Evolutionary conservation across 2,329 filamentous ascomycete genomes (phyloP).

Genomic region (Colletotrichum camelliae): DNA sequence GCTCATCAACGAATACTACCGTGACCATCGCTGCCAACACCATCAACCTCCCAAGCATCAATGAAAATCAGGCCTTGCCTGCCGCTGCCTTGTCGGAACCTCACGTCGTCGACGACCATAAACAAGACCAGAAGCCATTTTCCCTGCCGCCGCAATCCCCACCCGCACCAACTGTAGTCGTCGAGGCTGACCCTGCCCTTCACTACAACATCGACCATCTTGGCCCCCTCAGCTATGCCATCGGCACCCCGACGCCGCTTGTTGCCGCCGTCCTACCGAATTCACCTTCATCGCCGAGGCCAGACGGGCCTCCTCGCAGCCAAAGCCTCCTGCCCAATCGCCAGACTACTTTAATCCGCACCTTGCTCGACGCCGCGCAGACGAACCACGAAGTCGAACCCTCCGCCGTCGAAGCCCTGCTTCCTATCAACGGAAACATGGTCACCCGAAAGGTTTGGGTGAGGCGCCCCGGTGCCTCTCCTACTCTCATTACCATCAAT

Average conservation of each 20-base stretch:
- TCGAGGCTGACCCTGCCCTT: not conserved
- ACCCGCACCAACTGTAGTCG: not conserved
- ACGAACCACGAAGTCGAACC: slow-evolving; percentile 42
- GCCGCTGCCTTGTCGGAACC: not conserved
- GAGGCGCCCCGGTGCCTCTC: slow-evolving; percentile 81
- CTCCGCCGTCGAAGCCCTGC: slow-evolving; percentile 38
- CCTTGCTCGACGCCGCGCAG: slow-evolving; percentile 54
- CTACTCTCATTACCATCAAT: slow-evolving; percentile 83
- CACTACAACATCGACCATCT: slow-evolving; percentile 7
- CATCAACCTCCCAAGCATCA: slow-evolving; percentile 21
- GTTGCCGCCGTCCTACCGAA: slow-evolving; percentile 5
- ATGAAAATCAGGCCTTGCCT: slow-evolving; percentile 17
- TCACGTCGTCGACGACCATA: not conserved
- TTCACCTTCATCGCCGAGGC: slow-evolving; percentile 22
- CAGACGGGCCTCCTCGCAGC: slow-evolving; percentile 35
- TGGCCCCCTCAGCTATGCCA: slow-evolving; percentile 20
- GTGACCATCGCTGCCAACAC: slow-evolving; percentile 13
- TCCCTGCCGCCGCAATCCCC: not conserved
- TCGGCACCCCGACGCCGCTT: slow-evolving; percentile 18
- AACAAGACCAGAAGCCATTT: not conserved
- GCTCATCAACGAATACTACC: slow-evolving; percentile 26
- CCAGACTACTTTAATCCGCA: slow-evolving; percentile 54
- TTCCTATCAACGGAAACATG: slow-evolving; percentile 55
- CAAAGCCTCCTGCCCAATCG: slow-evolving; percentile 51
- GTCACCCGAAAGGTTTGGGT: slow-evolving; percentile 91